Conservation (phyloP, 495 filamentous ascomycete species). For the Pyrenula aspistea region DNA sequence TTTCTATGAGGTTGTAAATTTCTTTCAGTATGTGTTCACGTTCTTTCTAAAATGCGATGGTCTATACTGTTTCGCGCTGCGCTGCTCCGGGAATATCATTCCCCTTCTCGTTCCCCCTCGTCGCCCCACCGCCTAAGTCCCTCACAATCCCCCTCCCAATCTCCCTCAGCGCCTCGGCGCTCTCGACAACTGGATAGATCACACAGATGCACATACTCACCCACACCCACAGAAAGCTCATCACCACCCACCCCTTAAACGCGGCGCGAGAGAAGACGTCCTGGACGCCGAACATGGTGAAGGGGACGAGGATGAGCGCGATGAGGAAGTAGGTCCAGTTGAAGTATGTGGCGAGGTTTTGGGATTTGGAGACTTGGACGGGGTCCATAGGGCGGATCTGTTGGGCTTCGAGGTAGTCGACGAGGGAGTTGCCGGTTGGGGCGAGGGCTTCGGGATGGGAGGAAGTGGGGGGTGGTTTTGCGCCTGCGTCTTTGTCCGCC, state of each 20-base stretch:
- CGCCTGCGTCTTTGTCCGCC: background rate
- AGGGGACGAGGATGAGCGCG: slow-evolving; percentile 25
- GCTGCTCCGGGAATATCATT: no score
- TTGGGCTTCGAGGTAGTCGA: slow-evolving; percentile 23
- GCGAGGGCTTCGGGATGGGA: slow-evolving; percentile 3
- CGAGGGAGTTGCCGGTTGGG: slow-evolving; percentile 20
- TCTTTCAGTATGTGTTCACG: no score
- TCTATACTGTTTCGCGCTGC: no score
- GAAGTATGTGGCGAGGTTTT: slow-evolving; percentile 14
- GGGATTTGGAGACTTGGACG: slow-evolving; percentile 14
- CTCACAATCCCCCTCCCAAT: slow-evolving; percentile 13
- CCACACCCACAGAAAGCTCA: slow-evolving; percentile 34
- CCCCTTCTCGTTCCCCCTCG: background rate
- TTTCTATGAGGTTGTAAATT: no score
- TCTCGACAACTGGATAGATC: slow-evolving; percentile 29
- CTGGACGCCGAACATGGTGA: slow-evolving; percentile 24
- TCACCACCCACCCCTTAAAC: slow-evolving; percentile 32
- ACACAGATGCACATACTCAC: slow-evolving; percentile 27
- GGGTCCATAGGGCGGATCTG: slow-evolving; percentile 29
- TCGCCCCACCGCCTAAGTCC: slow-evolving; percentile 9
- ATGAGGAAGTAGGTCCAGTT: slow-evolving; percentile 20
- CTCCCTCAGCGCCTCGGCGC: slow-evolving; percentile 16
- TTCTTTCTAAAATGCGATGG: no score
- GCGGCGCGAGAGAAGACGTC: slow-evolving; percentile 23
- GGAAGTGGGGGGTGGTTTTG: background rate